A percentile compares a stretch with the other conserved stretches of the same genome.
These are phyloP conservation scores for Hypoxylon sp. DNA, from an alignment of 2,329 filamentous ascomycete species.

Conservation along the genomic window DNA sequence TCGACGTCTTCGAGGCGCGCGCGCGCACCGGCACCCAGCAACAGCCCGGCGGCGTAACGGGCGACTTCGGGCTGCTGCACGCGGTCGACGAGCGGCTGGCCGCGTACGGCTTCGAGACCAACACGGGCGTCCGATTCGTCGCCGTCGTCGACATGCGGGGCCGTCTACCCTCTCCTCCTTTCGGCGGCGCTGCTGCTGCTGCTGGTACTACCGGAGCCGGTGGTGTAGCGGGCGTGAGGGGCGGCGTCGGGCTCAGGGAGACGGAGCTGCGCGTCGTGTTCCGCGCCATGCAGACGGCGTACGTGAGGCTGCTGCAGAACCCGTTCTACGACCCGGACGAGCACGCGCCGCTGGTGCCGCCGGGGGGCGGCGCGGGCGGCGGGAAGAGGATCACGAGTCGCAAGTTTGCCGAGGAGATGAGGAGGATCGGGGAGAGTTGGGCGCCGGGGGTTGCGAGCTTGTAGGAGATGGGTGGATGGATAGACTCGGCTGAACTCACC, in stretches of 20 bases:
- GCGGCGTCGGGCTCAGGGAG: conserved; percentile 78
- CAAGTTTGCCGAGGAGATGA: conserved; percentile 84
- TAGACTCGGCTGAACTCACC: neutral
- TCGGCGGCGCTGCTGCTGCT: conserved; percentile 33
- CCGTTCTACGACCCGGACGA: conserved; percentile 95
- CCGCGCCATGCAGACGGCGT: conserved; percentile 90
- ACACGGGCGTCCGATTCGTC: conserved; percentile 92
- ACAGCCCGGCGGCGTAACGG: conserved; percentile 62
- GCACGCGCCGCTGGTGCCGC: conserved; percentile 67
- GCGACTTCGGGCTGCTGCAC: conserved; percentile 92
- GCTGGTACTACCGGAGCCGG: conserved; percentile 29
- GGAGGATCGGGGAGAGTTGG: conserved; percentile 88
- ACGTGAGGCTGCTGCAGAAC: conserved; percentile 88
- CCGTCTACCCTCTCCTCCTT: conserved; percentile 61
- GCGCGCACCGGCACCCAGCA: conserved; percentile 60
- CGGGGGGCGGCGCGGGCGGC: conserved; percentile 60
- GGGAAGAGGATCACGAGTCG: conserved; percentile 83
- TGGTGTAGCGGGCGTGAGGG: conserved; percentile 37
- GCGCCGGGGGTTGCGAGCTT: conserved; percentile 75
- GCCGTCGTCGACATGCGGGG: conserved; percentile 93
- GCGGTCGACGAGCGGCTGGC: conserved; percentile 93
- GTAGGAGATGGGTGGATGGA: conserved; percentile 52
- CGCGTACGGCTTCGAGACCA: conserved; percentile 96
- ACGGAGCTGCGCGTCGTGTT: conserved; percentile 93
- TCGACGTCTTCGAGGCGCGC: conserved; percentile 93